A percentile compares a stretch with the other conserved stretches of the same genome.
Conservation (phyloP, 2,329 filamentous ascomycete genomes). For the Sporothrix euskadiensis region DNA sequence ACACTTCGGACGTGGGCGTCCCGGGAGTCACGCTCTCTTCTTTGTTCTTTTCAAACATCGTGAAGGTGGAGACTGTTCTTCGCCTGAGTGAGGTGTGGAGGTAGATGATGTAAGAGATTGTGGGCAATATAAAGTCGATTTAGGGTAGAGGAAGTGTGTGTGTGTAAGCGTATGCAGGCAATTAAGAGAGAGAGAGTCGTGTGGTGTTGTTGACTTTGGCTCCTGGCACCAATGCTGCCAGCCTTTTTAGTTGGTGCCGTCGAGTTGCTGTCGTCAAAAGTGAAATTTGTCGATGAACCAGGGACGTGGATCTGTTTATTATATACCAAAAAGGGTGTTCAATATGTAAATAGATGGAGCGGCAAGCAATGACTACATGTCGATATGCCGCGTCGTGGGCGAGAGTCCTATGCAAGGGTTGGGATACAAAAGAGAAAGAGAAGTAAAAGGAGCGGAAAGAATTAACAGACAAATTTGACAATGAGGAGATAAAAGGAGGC, state of each 20-base stretch:
- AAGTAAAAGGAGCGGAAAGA: not conserved
- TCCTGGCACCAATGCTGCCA: not conserved
- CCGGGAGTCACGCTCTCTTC: not conserved
- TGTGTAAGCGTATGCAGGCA: not conserved
- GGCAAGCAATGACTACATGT: not conserved
- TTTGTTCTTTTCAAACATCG: conserved; percentile 15
- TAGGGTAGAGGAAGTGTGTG: not conserved
- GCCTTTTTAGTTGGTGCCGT: not conserved
- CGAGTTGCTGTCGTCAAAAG: not conserved
- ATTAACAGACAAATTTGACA: not conserved
- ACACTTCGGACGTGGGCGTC: not conserved
- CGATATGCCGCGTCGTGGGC: not conserved
- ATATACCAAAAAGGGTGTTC: conserved; percentile 1
- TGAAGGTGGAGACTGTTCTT: not conserved
- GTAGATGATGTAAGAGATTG: not conserved
- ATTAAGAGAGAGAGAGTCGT: not conserved
- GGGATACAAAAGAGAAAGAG: not conserved
- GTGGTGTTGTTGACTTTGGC: not conserved
- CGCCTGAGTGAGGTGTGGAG: not conserved
- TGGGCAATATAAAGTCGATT: not conserved
- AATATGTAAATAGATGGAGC: conserved; percentile 5
- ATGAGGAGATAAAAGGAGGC: not conserved
- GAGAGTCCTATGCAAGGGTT: not conserved
- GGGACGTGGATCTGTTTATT: conserved; percentile 15
- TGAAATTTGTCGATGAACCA: not conserved